A percentile compares a stretch with the other conserved stretches of the same genome.
These are phyloP conservation scores for Lipomyces yamadae DNA, from an alignment of 805 yeast species.

Conservation along the genomic window DNA sequence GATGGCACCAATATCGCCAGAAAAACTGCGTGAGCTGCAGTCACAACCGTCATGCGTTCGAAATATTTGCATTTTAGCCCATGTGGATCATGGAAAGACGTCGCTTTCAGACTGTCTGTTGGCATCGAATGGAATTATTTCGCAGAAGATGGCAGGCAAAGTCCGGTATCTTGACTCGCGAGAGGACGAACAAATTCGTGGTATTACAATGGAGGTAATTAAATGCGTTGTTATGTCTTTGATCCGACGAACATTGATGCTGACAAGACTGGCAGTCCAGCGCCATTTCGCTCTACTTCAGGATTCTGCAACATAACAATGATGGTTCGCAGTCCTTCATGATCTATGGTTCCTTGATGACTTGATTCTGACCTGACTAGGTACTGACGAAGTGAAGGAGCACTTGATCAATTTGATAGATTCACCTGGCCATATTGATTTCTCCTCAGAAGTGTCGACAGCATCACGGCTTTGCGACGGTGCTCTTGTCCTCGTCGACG, in stretches of 20 bases:
- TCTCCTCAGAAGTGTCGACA: slow-evolving; percentile 93
- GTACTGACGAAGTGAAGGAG: slow-evolving; percentile 57
- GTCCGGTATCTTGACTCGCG: slow-evolving; percentile 90
- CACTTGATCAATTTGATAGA: slow-evolving; percentile 90
- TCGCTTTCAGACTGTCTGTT: slow-evolving; percentile 88
- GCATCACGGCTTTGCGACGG: slow-evolving; percentile 97
- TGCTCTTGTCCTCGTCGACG: slow-evolving; percentile 92
- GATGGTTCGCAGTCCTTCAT: slow-evolving; percentile 15
- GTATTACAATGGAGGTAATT: slow-evolving; percentile 88
- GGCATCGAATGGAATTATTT: slow-evolving; percentile 95
- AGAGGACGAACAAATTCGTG: slow-evolving; percentile 93
- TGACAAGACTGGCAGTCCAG: slow-evolving; percentile 55
- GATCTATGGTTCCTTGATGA: background rate
- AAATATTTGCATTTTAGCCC: slow-evolving; percentile 94
- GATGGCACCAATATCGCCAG: slow-evolving; percentile 54
- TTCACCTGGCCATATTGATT: slow-evolving; percentile 99
- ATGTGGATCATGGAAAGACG: slow-evolving; percentile 98
- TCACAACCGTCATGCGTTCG: slow-evolving; percentile 70
- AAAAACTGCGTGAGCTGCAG: slow-evolving; percentile 69
- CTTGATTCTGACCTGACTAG: slow-evolving; percentile 21
- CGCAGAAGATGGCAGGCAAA: slow-evolving; percentile 93
- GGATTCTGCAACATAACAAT: slow-evolving; percentile 49
- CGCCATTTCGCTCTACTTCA: slow-evolving; percentile 91
- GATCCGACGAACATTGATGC: background rate
- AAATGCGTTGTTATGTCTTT: background rate